Evolutionary conservation across 1,284 basidiomycete species (phyloP).

Genomic region (Apiotrichum veenhuisii): DNA sequence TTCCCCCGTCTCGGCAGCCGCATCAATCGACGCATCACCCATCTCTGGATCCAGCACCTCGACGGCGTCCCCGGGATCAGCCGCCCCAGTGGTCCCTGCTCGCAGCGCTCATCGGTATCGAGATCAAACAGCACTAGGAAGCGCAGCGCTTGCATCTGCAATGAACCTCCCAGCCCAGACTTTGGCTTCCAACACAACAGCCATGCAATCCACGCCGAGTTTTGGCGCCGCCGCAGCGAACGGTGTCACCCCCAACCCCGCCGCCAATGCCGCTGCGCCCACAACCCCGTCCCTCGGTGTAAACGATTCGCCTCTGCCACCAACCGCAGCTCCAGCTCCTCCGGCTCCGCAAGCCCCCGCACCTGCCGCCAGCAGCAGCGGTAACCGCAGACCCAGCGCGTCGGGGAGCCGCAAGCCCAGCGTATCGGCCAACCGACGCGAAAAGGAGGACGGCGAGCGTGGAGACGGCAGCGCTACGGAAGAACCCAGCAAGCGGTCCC

Average conservation of each 20-base stretch:
- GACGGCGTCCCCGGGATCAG: neutral
- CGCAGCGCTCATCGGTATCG: conserved; percentile 20
- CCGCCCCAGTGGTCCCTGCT: conserved; percentile 16
- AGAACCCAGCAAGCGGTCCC: conserved; percentile 8
- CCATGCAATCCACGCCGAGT: conserved; percentile 1
- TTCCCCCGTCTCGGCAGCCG: neutral
- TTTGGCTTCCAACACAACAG: conserved; percentile 1
- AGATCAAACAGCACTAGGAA: conserved; percentile 18
- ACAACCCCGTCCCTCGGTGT: neutral
- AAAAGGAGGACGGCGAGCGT: conserved; percentile 14
- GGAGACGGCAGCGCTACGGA: conserved; percentile 2
- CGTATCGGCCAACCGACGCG: conserved; percentile 3
- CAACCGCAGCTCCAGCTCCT: neutral
- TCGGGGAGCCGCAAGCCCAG: conserved; percentile 8
- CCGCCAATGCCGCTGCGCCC: neutral
- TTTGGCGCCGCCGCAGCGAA: conserved; percentile 4
- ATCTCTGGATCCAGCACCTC: conserved; percentile 3
- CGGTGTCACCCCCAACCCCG: neutral
- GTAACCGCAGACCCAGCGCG: conserved; percentile 5
- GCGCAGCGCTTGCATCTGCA: conserved; percentile 8
- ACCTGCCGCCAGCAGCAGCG: neutral
- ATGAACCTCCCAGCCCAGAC: conserved; percentile 15
- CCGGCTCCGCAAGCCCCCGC: neutral
- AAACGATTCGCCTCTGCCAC: neutral
- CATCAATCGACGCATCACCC: neutral